Evolutionary conservation across 768 basidiomycete genomes (phyloP).

Genomic region (Amanita muscaria): DNA sequence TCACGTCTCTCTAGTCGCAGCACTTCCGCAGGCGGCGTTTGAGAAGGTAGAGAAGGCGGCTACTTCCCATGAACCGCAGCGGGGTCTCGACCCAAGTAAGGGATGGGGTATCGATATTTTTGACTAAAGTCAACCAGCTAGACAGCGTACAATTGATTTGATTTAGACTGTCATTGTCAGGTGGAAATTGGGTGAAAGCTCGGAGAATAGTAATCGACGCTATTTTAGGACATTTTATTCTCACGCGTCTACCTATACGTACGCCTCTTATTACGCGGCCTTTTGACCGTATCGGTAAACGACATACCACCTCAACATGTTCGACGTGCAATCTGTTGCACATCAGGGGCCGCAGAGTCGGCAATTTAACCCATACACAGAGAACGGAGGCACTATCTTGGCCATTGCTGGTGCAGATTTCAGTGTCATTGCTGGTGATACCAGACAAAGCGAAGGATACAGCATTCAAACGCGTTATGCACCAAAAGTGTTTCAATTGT

Average conservation of each 20-base stretch:
- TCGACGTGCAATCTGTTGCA: conserved; percentile 29
- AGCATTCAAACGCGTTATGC: conserved; percentile 97
- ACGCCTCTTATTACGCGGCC: conserved; percentile 36
- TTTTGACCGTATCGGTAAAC: conserved; percentile 18
- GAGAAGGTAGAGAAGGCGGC: conserved; percentile 43
- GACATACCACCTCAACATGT: conserved; percentile 27
- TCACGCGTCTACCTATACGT: conserved; percentile 37
- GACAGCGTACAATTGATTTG: too few species aligned
- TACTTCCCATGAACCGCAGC: conserved; percentile 42
- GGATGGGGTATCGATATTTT: conserved; percentile 62
- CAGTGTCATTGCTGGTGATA: conserved; percentile 92
- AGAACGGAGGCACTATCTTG: conserved; percentile 95
- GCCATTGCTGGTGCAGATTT: conserved; percentile 93
- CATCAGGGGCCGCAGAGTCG: conserved; percentile 39
- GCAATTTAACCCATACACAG: conserved; percentile 81
- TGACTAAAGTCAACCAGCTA: conserved; percentile 29
- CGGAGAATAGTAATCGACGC: conserved; percentile 13
- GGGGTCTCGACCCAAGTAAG: conserved; percentile 51
- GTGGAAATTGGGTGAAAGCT: too few species aligned
- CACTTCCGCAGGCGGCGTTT: conserved; percentile 32
- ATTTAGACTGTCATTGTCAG: too few species aligned
- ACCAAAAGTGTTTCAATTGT: conserved; percentile 92
- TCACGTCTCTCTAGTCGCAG: conserved; percentile 29
- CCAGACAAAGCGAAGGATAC: conserved; percentile 94
- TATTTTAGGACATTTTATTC: conserved; percentile 15